phyloP scores from a whole-genome alignment of 169 alveolate genomes.

The Plasmodium vinckei region DNA sequence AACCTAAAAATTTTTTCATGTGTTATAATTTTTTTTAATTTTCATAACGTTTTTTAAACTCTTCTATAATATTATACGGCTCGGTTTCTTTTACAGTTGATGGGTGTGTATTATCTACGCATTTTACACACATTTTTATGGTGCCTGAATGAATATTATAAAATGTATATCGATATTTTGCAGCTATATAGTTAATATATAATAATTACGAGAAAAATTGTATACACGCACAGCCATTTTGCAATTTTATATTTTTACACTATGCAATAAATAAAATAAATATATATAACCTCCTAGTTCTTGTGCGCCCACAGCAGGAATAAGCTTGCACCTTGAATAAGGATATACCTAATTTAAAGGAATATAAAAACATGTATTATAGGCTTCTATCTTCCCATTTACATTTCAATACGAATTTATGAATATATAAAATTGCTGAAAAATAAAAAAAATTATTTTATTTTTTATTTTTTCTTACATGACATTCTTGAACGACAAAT shows the following conservation, averaged over 20 bases:
- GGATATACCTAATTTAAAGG: constrained; percentile 23
- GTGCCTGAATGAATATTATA: constrained; percentile 8
- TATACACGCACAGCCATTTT: not conserved
- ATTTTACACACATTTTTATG: constrained; percentile 53
- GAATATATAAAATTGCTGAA: not conserved
- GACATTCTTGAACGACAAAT: constrained; percentile 16
- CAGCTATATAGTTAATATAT: not conserved
- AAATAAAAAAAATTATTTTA: not conserved
- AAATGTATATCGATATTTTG: not conserved
- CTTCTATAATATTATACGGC: constrained; percentile 39
- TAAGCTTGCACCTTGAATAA: constrained; percentile 48
- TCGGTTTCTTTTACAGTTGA: constrained; percentile 10
- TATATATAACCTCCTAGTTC: constrained; percentile 45
- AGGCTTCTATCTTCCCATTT: not conserved
- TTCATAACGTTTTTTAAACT: constrained; percentile 12
- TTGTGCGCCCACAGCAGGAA: constrained; percentile 42
- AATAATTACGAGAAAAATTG: no score
- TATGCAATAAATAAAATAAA: not conserved
- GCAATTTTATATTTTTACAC: not conserved
- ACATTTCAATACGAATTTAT: not conserved
- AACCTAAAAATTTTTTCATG: not conserved
- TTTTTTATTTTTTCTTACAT: constrained; percentile 14
- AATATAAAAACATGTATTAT: not conserved
- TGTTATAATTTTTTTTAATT: not conserved
- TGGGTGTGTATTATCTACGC: constrained; percentile 60